phyloP scores from a whole-genome alignment of 768 basidiomycete genomes.

The Suillus placidus region DNA sequence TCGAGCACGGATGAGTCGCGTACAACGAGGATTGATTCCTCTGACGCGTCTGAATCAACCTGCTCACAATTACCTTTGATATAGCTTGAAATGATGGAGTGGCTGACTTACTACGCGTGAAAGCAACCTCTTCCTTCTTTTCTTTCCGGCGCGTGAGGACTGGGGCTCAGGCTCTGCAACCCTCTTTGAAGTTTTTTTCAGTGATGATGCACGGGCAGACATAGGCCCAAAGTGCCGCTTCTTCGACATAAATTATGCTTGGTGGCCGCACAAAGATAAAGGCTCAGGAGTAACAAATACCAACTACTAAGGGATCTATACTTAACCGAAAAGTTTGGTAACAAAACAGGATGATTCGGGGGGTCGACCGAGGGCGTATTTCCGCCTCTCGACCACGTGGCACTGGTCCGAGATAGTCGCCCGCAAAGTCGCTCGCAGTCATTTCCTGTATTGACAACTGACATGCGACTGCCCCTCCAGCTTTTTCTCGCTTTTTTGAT shows the following conservation, averaged over 20 bases:
- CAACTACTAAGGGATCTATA: neutral
- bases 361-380: neutral
- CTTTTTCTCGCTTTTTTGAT: slow-evolving; percentile 33
- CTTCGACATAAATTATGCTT: slow-evolving; percentile 1
- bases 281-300: slow-evolving; percentile 5
- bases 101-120: slow-evolving; percentile 6
- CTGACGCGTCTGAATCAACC: slow-evolving; percentile 5
- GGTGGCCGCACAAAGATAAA: neutral
- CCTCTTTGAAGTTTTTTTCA: neutral
- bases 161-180: neutral
- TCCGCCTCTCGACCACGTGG: slow-evolving; percentile 8
- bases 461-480: slow-evolving; percentile 22
- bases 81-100: neutral
- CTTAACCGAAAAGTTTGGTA: neutral
- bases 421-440: neutral
- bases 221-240: neutral
- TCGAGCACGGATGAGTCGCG: neutral
- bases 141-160: neutral
- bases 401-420: neutral
- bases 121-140: slow-evolving; percentile 2
- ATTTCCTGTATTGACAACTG: neutral
- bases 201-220: neutral
- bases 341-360: slow-evolving; percentile 4
- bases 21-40: neutral
- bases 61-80: neutral